Evolutionary conservation across 768 basidiomycete genomes (phyloP).

Genomic region (Boletus reticulatus): DNA sequence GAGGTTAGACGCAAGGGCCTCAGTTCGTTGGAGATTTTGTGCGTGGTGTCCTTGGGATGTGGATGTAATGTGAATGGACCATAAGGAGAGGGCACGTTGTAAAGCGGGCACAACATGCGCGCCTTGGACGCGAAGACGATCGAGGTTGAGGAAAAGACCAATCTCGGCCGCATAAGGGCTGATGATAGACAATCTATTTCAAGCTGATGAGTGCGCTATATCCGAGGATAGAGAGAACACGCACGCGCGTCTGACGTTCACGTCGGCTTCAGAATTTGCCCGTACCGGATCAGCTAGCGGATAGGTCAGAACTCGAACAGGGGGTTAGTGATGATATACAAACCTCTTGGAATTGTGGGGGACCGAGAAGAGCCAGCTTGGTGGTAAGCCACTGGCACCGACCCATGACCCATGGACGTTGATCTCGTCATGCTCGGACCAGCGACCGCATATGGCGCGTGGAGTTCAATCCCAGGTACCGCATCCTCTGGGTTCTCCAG

Average conservation of each 20-base stretch:
- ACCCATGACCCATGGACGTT: neutral
- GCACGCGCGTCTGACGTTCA: conserved; percentile 11
- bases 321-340: neutral
- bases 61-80: conserved; percentile 49
- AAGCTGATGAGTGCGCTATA: neutral
- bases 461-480: conserved; percentile 47
- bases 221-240: neutral
- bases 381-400: neutral
- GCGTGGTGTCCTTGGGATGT: conserved; percentile 35
- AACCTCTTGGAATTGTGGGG: neutral
- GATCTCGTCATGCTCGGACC: neutral
- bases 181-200: conserved; percentile 36
- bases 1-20: conserved; percentile 27
- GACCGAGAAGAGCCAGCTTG: neutral
- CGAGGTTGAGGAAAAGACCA: conserved; percentile 62
- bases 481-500: conserved; percentile 51
- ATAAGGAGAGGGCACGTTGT: conserved; percentile 48
- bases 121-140: conserved; percentile 43
- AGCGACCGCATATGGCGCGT: conserved; percentile 43
- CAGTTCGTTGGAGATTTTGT: conserved; percentile 13
- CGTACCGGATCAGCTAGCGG: neutral
- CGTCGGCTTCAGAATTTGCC: neutral
- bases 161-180: conserved; percentile 55
- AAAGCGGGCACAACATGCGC: conserved; percentile 47
- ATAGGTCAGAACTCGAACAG: neutral